Conservation (phyloP, 2,329 filamentous ascomycete genomes). For the Hypoxylon sp. region DNA sequence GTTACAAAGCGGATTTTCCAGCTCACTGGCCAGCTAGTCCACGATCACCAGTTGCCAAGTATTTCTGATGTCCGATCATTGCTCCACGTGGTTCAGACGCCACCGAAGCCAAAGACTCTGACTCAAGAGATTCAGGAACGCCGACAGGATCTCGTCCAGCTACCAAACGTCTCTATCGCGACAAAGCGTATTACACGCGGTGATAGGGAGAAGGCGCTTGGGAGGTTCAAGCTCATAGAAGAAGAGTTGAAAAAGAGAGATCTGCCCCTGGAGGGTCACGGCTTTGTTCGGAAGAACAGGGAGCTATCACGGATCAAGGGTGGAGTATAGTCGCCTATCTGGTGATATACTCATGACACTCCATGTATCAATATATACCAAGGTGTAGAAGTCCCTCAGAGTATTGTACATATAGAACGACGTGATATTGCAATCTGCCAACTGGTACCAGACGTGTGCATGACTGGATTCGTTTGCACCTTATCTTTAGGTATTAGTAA, state of each 20-base stretch:
- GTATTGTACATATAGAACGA: not conserved
- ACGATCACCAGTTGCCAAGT: conserved; percentile 76
- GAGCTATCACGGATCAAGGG: conserved; percentile 63
- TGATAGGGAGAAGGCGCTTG: conserved; percentile 79
- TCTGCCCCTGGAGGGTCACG: conserved; percentile 70
- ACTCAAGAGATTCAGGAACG: conserved; percentile 69
- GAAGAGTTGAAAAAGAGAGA: conserved; percentile 75
- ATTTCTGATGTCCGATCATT: conserved; percentile 69
- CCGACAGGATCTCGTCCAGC: conserved; percentile 56
- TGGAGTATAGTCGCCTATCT: conserved; percentile 52
- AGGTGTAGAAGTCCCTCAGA: not conserved
- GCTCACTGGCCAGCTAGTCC: conserved; percentile 81
- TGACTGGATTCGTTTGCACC: not conserved
- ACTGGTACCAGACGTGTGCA: not conserved
- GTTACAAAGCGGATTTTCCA: conserved; percentile 85
- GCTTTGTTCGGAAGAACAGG: conserved; percentile 58
- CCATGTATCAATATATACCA: not conserved
- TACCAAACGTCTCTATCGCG: conserved; percentile 80
- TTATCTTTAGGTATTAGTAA: not conserved
- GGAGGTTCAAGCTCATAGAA: conserved; percentile 85
- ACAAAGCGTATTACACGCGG: conserved; percentile 76
- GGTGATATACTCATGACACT: not conserved
- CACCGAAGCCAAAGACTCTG: conserved; percentile 73
- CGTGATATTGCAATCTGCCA: not conserved
- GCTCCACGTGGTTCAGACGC: conserved; percentile 67